phyloP scores from a whole-genome alignment of 768 basidiomycete species.

The Harrya chromipes region DNA sequence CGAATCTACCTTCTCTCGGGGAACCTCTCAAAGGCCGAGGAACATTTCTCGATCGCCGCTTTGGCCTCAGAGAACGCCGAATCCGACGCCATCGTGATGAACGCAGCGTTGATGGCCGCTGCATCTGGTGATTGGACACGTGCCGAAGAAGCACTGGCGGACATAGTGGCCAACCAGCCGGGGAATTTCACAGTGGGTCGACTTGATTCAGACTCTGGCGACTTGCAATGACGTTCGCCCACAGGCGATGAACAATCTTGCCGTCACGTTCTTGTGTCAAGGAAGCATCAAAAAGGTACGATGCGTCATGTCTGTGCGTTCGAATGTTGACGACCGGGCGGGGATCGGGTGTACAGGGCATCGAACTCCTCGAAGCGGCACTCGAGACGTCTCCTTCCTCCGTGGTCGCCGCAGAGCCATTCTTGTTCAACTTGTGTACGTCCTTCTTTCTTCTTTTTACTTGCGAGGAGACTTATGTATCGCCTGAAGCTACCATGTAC shows the following conservation, averaged over 20 bases:
- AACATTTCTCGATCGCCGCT: constrained; percentile 47
- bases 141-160: constrained; percentile 45
- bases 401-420: constrained; percentile 75
- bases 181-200: constrained; percentile 55
- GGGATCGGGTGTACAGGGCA: constrained; percentile 46
- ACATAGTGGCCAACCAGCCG: constrained; percentile 48
- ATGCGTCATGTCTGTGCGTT: not conserved
- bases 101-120: constrained; percentile 60
- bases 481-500: constrained; percentile 63
- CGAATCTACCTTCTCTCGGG: constrained; percentile 76
- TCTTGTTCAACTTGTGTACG: constrained; percentile 82
- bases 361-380: constrained; percentile 62
- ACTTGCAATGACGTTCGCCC: not conserved
- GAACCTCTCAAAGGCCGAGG: constrained; percentile 53
- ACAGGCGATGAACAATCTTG: constrained; percentile 71
- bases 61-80: constrained; percentile 45
- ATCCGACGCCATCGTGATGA: constrained; percentile 53
- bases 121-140: constrained; percentile 69
- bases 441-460: not conserved
- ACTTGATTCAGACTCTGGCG: not conserved
- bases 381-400: constrained; percentile 63
- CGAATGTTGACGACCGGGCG: not conserved
- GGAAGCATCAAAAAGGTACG: constrained; percentile 70
- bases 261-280: constrained; percentile 66
- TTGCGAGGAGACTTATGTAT: not conserved